Percentiles rank a stretch among this genome's conserved stretches.
phyloP scores from a whole-genome alignment of 805 yeast species.

The Myxozyma lipomycoides region DNA sequence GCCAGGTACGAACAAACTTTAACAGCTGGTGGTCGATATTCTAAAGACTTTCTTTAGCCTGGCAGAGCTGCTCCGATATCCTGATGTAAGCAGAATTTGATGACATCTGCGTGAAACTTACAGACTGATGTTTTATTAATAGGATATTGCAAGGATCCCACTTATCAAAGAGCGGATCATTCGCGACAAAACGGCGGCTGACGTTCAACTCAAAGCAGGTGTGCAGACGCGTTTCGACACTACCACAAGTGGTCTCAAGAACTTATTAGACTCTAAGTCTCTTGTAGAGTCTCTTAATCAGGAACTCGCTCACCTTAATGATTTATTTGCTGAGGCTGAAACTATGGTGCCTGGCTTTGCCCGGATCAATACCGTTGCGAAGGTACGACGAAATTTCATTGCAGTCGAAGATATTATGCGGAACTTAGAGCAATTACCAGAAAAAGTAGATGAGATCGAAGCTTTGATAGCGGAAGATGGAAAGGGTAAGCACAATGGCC shows the following conservation, averaged over 20 bases:
- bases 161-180: conserved; percentile 36
- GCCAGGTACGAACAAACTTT: conserved; percentile 19
- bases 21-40: too few relatives aligned
- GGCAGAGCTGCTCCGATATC: conserved; percentile 29
- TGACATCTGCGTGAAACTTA: neutral
- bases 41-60: conserved; percentile 19
- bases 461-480: conserved; percentile 49
- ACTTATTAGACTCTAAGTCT: conserved; percentile 1
- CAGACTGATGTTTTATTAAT: neutral
- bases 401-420: conserved; percentile 63
- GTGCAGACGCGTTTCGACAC: conserved; percentile 61
- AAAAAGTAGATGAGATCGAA: conserved; percentile 50
- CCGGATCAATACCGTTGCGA: conserved; percentile 53
- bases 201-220: conserved; percentile 66
- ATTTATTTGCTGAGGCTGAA: conserved; percentile 34
- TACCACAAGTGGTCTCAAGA: conserved; percentile 38
- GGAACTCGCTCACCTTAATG: conserved; percentile 21
- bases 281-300: conserved; percentile 50
- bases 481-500: conserved; percentile 6
- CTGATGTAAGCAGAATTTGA: conserved; percentile 21
- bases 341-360: conserved; percentile 56
- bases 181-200: conserved; percentile 68
- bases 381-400: conserved; percentile 65
- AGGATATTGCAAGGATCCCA: conserved; percentile 38
- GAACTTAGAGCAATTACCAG: conserved; percentile 55